phyloP scores from a whole-genome alignment of 768 basidiomycete species.

The Boletus insuetus region DNA sequence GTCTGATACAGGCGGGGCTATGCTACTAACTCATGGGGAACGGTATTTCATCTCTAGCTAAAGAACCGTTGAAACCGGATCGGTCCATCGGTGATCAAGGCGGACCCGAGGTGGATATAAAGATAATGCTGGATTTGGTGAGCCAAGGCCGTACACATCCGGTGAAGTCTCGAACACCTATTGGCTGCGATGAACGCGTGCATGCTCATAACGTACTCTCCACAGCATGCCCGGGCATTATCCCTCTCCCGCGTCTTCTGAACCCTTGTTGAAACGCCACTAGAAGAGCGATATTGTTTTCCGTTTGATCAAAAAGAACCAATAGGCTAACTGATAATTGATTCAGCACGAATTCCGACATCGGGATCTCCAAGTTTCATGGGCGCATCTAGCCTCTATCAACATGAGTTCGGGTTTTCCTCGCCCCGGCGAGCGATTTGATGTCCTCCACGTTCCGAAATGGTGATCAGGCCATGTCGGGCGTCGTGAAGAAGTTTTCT shows the following conservation, averaged over 20 bases:
- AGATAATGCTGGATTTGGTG: background rate
- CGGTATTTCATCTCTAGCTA: background rate
- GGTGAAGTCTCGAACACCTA: background rate
- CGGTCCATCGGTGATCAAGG: conserved; percentile 6
- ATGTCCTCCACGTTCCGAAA: conserved; percentile 5
- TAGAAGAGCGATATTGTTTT: background rate
- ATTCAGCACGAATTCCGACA: background rate
- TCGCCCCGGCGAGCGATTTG: background rate
- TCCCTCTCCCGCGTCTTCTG: background rate
- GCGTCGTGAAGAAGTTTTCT: background rate
- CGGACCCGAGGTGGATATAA: conserved; percentile 1
- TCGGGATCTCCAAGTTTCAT: background rate
- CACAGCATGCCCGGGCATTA: background rate
- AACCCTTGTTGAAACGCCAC: background rate
- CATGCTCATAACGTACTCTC: background rate
- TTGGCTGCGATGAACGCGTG: background rate
- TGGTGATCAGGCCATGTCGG: background rate
- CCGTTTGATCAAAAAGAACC: background rate
- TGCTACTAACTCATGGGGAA: background rate
- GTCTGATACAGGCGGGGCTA: conserved; percentile 1
- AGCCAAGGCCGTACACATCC: background rate
- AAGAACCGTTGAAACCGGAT: background rate
- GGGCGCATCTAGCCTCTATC: conserved; percentile 7
- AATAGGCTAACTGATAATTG: background rate
- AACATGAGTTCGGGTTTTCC: background rate